Conservation (phyloP, 2,329 filamentous ascomycete species). For the Ascomycota sp. region DNA sequence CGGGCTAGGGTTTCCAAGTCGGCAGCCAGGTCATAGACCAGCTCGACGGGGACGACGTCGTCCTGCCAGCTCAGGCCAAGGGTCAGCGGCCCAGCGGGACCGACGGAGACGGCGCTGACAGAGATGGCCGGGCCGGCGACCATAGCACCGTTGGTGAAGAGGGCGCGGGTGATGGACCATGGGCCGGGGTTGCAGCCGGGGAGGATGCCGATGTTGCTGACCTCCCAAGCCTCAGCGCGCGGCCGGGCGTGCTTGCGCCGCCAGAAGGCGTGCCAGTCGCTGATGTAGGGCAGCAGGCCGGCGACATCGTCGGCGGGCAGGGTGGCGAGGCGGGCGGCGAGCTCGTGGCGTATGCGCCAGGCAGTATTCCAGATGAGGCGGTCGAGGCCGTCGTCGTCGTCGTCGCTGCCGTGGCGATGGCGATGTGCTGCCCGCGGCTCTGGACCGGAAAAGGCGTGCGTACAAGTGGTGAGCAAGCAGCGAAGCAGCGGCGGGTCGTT, state of each 20-base stretch:
- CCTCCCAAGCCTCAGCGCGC: constrained; percentile 22
- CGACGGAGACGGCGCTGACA: constrained; percentile 25
- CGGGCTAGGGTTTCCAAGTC: constrained; percentile 12
- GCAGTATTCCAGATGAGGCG: constrained; percentile 23
- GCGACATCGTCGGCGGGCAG: constrained; percentile 7
- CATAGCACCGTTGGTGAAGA: constrained; percentile 28
- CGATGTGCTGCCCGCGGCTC: too few relatives aligned
- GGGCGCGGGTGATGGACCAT: constrained; percentile 18
- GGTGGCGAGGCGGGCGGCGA: constrained; percentile 5
- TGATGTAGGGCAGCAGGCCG: constrained; percentile 17
- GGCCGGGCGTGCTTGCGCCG: constrained; percentile 18
- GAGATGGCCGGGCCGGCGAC: constrained; percentile 19
- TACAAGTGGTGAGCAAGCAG: too few relatives aligned
- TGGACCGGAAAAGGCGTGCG: too few relatives aligned
- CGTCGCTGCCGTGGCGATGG: background rate
- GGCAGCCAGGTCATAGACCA: constrained; percentile 15
- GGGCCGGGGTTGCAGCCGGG: background rate
- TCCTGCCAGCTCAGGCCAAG: constrained; percentile 27
- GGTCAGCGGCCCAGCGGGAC: constrained; percentile 14
- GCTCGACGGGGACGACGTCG: constrained; percentile 14
- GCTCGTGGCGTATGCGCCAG: constrained; percentile 11
- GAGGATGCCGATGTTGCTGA: constrained; percentile 20
- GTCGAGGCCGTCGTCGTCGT: constrained; percentile 7
- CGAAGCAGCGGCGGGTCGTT: too few relatives aligned
- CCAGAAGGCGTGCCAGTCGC: constrained; percentile 21